These are phyloP conservation scores for Telfairia occidentalis DNA, from an alignment of 331 rosid species.

Conservation along the genomic window DNA sequence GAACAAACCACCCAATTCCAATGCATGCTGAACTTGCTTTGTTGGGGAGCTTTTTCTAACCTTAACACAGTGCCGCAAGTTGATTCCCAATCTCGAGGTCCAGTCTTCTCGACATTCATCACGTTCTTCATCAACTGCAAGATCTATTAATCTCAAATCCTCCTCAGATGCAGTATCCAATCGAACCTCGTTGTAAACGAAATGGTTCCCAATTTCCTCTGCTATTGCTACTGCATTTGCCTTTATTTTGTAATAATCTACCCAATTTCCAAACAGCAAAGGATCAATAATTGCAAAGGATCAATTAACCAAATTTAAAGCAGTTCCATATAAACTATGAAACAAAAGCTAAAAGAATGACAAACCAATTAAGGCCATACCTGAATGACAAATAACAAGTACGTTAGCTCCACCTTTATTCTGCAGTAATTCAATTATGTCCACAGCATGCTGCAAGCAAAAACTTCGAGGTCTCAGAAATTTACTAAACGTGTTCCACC, in stretches of 20 bases:
- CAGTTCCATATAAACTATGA: not conserved
- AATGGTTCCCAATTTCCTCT: constrained; percentile 63
- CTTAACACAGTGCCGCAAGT: constrained; percentile 61
- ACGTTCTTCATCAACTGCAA: constrained; percentile 63
- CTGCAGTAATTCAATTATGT: constrained; percentile 66
- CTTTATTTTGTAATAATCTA: constrained; percentile 84
- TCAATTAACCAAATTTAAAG: constrained; percentile 8
- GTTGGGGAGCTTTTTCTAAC: constrained; percentile 56
- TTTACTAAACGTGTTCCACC: constrained; percentile 43
- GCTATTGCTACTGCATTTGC: constrained; percentile 80
- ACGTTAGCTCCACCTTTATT: constrained; percentile 75
- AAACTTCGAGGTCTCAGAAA: constrained; percentile 81
- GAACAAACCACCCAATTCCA: constrained; percentile 51
- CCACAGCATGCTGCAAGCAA: constrained; percentile 89
- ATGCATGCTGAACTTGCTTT: constrained; percentile 52
- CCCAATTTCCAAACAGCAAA: constrained; percentile 22
- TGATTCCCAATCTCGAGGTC: constrained; percentile 84
- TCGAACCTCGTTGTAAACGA: constrained; percentile 55
- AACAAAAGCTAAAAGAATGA: not conserved
- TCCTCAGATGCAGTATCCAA: constrained; percentile 64
- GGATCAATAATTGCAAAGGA: constrained; percentile 11
- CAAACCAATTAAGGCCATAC: constrained; percentile 23
- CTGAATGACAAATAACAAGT: constrained; percentile 96
- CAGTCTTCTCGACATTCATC: constrained; percentile 65
- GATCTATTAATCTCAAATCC: constrained; percentile 77